Evolutionary conservation across 2,329 filamentous ascomycete genomes (phyloP).

Genomic region (Pezicula carpinea): DNA sequence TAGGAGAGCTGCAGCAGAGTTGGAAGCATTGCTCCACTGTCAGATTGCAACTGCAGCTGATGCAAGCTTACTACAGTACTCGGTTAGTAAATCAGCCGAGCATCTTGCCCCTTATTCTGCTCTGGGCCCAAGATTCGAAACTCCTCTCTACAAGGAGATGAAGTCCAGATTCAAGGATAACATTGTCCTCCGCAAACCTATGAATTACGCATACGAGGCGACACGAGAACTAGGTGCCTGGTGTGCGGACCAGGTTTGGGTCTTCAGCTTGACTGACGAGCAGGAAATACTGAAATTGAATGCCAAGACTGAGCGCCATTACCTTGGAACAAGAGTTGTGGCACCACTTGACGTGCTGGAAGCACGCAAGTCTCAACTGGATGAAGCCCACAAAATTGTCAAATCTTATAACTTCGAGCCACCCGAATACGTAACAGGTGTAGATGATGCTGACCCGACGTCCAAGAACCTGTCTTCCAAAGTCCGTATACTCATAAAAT

Average conservation of each 20-base stretch:
- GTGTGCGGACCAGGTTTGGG: slow-evolving; percentile 82
- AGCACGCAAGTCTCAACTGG: slow-evolving; percentile 49
- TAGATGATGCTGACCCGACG: background rate
- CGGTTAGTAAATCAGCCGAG: slow-evolving; percentile 56
- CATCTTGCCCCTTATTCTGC: slow-evolving; percentile 48
- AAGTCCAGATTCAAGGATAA: slow-evolving; percentile 43
- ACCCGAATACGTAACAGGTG: slow-evolving; percentile 23
- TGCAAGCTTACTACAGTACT: slow-evolving; percentile 51
- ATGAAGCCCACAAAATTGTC: slow-evolving; percentile 53
- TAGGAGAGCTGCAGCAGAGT: slow-evolving; percentile 60
- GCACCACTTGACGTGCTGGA: slow-evolving; percentile 40
- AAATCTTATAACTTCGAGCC: slow-evolving; percentile 42
- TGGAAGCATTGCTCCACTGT: slow-evolving; percentile 75
- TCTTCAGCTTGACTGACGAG: slow-evolving; percentile 59
- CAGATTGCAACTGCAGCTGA: slow-evolving; percentile 75
- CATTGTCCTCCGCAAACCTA: slow-evolving; percentile 34
- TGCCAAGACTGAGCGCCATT: slow-evolving; percentile 43
- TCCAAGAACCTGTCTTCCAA: slow-evolving; percentile 62
- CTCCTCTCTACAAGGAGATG: slow-evolving; percentile 58
- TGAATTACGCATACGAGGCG: slow-evolving; percentile 49
- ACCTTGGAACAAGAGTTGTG: slow-evolving; percentile 24
- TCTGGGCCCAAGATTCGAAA: slow-evolving; percentile 51
- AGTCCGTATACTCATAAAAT: slow-evolving; percentile 55
- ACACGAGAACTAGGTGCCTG: slow-evolving; percentile 70
- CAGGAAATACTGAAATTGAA: slow-evolving; percentile 55